Conservation (phyloP, 352 stramenopile species). For the Pythium monospermum region DNA sequence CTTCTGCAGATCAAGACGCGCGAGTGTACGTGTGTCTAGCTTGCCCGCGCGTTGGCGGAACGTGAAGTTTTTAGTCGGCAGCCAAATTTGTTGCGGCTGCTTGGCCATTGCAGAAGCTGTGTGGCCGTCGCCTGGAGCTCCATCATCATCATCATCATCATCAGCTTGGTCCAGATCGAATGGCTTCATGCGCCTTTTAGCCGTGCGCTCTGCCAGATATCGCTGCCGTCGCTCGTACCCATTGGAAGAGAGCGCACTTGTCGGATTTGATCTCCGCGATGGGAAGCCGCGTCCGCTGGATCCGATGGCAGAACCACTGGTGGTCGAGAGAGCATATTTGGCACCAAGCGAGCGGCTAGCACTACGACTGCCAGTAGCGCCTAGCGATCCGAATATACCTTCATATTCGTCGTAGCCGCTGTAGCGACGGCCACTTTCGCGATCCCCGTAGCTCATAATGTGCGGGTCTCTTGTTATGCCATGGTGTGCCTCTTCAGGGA, state of each 20-base stretch:
- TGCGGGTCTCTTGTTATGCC: not conserved
- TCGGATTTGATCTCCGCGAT: not conserved
- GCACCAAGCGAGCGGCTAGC: not conserved
- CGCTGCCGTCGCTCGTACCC: conserved; percentile 14
- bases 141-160: conserved; percentile 4
- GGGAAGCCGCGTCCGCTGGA: not conserved
- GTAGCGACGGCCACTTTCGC: conserved; percentile 6
- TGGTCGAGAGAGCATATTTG: conserved; percentile 1
- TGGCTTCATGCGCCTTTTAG: conserved; percentile 19
- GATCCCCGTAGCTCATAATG: not conserved
- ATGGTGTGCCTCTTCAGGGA: conserved; percentile 19
- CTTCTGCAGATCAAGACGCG: conserved; percentile 59
- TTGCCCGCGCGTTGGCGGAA: conserved; percentile 74
- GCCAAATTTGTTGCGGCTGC: conserved; percentile 45
- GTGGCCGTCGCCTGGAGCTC: not conserved
- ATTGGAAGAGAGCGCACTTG: conserved; percentile 4
- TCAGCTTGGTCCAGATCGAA: conserved; percentile 10
- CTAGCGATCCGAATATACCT: conserved; percentile 50
- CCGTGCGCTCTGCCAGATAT: conserved; percentile 19
- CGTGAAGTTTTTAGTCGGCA: conserved; percentile 63
- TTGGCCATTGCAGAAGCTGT: not conserved
- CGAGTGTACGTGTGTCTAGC: conserved; percentile 67
- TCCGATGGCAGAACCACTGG: not conserved
- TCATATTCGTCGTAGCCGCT: conserved; percentile 66
- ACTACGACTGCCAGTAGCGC: conserved; percentile 5